Percentiles rank a stretch among this genome's conserved stretches.
Evolutionary conservation across 352 stramenopile genomes (phyloP).

Genomic region (Phytophthora syringae): DNA sequence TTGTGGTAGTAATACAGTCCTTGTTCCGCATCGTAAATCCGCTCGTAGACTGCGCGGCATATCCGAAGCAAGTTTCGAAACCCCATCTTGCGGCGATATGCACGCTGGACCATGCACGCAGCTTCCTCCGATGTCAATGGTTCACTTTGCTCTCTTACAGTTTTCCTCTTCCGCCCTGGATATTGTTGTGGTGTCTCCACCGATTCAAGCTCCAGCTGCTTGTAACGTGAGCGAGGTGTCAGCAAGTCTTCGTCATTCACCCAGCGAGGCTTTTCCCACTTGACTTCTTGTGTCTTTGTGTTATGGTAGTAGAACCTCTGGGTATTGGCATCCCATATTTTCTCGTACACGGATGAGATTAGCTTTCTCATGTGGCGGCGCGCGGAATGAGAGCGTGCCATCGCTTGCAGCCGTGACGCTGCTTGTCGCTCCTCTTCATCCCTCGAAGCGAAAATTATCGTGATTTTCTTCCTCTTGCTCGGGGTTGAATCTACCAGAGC

Average conservation of each 20-base stretch:
- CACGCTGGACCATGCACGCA: conserved; percentile 62
- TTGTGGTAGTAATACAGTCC: conserved; percentile 82
- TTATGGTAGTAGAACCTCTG: conserved; percentile 85
- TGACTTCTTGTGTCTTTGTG: conserved; percentile 67
- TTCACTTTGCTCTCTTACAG: conserved; percentile 1
- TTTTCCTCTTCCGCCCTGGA: conserved; percentile 1
- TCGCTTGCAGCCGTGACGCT: conserved; percentile 56
- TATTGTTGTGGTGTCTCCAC: background rate
- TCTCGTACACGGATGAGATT: conserved; percentile 81
- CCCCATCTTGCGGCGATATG: conserved; percentile 51
- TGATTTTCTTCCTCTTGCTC: conserved; percentile 13
- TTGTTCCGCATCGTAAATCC: conserved; percentile 66
- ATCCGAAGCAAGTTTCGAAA: conserved; percentile 54
- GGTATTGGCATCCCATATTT: conserved; percentile 68
- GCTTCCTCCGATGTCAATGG: conserved; percentile 46
- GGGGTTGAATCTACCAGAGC: conserved; percentile 9
- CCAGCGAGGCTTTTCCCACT: conserved; percentile 72
- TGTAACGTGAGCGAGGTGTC: conserved; percentile 54
- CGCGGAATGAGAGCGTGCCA: conserved; percentile 57
- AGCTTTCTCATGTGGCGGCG: conserved; percentile 57
- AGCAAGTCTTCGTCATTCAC: conserved; percentile 68
- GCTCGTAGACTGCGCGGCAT: conserved; percentile 65
- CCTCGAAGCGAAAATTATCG: conserved; percentile 21
- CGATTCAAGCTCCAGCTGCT: conserved; percentile 11
- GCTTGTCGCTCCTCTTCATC: conserved; percentile 41